These are phyloP conservation scores for Hippophae gyantsensis DNA, from an alignment of 306 rosid species.

Conservation along the genomic window DNA sequence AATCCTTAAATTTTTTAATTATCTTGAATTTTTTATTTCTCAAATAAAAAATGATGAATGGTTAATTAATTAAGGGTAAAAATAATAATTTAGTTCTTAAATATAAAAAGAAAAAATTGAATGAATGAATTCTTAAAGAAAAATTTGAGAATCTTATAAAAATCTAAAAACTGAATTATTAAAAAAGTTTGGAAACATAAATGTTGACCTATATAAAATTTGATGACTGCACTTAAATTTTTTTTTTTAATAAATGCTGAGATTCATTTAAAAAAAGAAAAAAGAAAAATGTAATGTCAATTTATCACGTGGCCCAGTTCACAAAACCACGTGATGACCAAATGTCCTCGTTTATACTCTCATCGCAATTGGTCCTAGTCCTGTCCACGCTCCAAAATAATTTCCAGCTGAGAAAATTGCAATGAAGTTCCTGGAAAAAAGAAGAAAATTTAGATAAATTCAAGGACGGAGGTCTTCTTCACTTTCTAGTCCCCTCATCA, in stretches of 20 bases:
- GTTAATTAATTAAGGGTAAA: too few species aligned
- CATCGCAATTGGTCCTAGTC: not conserved
- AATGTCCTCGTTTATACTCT: conserved; percentile 8
- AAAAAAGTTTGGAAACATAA: too few species aligned
- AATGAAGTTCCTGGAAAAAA: not conserved
- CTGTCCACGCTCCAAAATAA: not conserved
- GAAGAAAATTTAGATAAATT: not conserved
- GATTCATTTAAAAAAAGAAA: not conserved
- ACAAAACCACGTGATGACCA: not conserved
- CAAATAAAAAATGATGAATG: too few species aligned
- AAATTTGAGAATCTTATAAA: too few species aligned
- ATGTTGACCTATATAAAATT: not conserved
- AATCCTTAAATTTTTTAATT: too few species aligned
- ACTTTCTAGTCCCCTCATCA: not conserved
- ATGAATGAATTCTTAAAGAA: too few species aligned
- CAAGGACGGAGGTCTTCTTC: not conserved
- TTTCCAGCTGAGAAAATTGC: not conserved
- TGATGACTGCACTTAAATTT: not conserved
- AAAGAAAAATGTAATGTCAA: not conserved
- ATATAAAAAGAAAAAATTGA: too few species aligned
- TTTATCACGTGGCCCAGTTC: conserved; percentile 1
- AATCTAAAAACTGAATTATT: too few species aligned
- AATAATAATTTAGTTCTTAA: too few species aligned
- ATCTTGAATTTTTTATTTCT: too few species aligned
- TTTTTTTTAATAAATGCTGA: too few species aligned